These are phyloP conservation scores for Tylopilus balloui DNA, from an alignment of 768 basidiomycete genomes.

Conservation along the genomic window DNA sequence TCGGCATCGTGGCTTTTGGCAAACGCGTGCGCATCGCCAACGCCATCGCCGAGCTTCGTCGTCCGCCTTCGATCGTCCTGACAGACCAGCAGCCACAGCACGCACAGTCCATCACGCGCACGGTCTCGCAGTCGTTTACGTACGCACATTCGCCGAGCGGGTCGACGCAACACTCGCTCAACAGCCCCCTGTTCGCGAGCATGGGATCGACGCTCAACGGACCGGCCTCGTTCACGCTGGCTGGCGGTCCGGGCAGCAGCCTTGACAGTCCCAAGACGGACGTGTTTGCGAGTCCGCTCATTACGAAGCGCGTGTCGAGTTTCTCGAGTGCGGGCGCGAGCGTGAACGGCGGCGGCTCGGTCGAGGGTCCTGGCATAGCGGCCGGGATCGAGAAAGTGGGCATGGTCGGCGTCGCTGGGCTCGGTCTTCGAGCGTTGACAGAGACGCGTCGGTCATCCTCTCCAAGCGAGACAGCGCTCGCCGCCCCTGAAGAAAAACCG, in stretches of 20 bases:
- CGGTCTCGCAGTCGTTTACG: conserved; percentile 30
- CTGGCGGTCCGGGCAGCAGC: conserved; percentile 21
- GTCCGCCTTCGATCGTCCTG: conserved; percentile 60
- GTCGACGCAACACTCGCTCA: conserved; percentile 43
- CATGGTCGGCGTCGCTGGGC: conserved; percentile 21
- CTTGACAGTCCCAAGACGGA: conserved; percentile 33
- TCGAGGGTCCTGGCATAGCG: conserved; percentile 15
- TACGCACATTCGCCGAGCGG: conserved; percentile 34
- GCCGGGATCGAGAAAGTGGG: conserved; percentile 20
- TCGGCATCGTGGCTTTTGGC: conserved; percentile 91
- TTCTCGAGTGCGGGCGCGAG: conserved; percentile 27
- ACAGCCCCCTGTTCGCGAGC: conserved; percentile 35
- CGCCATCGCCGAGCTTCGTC: conserved; percentile 83
- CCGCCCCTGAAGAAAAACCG: conserved; percentile 30
- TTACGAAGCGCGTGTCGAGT: conserved; percentile 24
- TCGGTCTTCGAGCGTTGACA: conserved; percentile 31
- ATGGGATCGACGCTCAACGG: conserved; percentile 29
- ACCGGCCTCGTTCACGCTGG: conserved; percentile 21
- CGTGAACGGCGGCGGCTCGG: conserved; percentile 23
- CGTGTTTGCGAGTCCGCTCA: conserved; percentile 12
- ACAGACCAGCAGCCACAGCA: conserved; percentile 38
- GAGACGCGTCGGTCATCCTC: conserved; percentile 53
- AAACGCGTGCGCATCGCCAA: conserved; percentile 92
- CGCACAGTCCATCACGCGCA: conserved; percentile 28
- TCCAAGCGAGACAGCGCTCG: conserved; percentile 58